Conservation (phyloP, 176 grass and related monocot genomes). For the Zoysia japonica region DNA sequence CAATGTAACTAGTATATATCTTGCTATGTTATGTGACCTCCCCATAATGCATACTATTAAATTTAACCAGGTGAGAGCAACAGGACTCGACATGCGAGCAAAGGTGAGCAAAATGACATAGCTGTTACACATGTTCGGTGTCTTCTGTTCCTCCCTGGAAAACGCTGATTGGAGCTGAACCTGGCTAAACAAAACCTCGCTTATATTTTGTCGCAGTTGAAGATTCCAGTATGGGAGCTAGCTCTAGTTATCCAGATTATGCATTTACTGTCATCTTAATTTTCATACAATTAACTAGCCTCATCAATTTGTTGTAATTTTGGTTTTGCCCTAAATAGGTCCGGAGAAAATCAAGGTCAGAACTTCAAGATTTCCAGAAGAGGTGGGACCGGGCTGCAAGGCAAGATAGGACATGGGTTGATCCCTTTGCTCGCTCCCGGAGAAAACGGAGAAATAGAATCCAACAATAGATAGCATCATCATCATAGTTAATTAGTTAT, state of each 20-base stretch:
- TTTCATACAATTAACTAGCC: neutral
- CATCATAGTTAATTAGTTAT: neutral
- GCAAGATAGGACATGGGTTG: slow-evolving; percentile 65
- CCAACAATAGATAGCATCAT: slow-evolving; percentile 29
- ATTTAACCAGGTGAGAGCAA: slow-evolving; percentile 40
- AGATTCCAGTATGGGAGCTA: slow-evolving; percentile 8
- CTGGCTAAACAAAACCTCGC: neutral
- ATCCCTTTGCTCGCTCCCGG: slow-evolving; percentile 51
- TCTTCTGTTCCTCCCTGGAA: neutral
- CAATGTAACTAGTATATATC: neutral
- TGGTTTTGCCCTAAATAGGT: slow-evolving; percentile 29
- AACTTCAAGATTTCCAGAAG: slow-evolving; percentile 65
- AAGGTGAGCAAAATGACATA: slow-evolving; percentile 45
- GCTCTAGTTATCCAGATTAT: slow-evolving; percentile 8
- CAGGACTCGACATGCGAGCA: slow-evolving; percentile 53
- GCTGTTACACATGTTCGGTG: neutral
- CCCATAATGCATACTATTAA: slow-evolving; percentile 6
- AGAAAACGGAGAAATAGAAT: slow-evolving; percentile 39
- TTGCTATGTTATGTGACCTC: slow-evolving; percentile 6
- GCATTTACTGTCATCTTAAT: neutral
- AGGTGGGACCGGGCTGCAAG: slow-evolving; percentile 63
- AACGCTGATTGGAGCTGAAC: neutral
- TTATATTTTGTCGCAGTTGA: neutral
- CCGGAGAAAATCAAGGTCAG: slow-evolving; percentile 55
- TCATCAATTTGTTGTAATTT: slow-evolving; percentile 4